A percentile compares a stretch with the other conserved stretches of the same genome.
Evolutionary conservation across 2,329 filamentous ascomycete species (phyloP).

Genomic region (Sporothrix curviconia): DNA sequence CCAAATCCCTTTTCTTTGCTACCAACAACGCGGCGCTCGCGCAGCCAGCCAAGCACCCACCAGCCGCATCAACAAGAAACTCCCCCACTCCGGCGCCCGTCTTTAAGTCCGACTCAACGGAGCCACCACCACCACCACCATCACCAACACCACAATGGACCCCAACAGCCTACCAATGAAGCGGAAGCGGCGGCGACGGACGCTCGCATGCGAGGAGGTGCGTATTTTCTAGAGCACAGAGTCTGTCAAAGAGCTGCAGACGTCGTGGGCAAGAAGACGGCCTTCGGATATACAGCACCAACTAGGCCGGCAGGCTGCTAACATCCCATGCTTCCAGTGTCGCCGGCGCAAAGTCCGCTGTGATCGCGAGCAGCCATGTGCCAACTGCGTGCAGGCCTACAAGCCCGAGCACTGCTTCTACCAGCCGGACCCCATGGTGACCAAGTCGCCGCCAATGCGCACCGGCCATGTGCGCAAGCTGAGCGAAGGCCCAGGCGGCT

Average conservation of each 20-base stretch:
- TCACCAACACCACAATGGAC: too few relatives aligned
- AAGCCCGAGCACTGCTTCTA: constrained; percentile 19
- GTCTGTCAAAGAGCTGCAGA: too few relatives aligned
- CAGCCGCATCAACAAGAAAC: too few relatives aligned
- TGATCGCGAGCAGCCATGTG: constrained; percentile 35
- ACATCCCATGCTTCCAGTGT: constrained; percentile 25
- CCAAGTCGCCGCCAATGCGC: constrained; percentile 12
- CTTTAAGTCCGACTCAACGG: constrained; percentile 8
- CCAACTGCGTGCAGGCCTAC: constrained; percentile 33
- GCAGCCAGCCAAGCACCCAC: not conserved
- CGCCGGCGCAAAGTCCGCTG: constrained; percentile 40
- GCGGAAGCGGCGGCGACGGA: constrained; percentile 19
- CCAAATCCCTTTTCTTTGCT: too few relatives aligned
- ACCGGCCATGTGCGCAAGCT: constrained; percentile 10
- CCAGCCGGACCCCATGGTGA: constrained; percentile 19
- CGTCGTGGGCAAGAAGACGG: too few relatives aligned
- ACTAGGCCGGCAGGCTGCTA: not conserved
- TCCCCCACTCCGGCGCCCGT: not conserved
- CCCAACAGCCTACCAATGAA: constrained; percentile 10
- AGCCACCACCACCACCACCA: not conserved
- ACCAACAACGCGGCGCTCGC: not conserved
- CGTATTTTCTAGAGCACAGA: not conserved
- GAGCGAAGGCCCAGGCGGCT: constrained; percentile 9
- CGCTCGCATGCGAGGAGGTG: constrained; percentile 34
- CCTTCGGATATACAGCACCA: not conserved